A percentile compares a stretch with the other conserved stretches of the same genome.
These are phyloP conservation scores for Phytophthora hybrid DNA, from an alignment of 352 stramenopile genomes.

Conservation along the genomic window DNA sequence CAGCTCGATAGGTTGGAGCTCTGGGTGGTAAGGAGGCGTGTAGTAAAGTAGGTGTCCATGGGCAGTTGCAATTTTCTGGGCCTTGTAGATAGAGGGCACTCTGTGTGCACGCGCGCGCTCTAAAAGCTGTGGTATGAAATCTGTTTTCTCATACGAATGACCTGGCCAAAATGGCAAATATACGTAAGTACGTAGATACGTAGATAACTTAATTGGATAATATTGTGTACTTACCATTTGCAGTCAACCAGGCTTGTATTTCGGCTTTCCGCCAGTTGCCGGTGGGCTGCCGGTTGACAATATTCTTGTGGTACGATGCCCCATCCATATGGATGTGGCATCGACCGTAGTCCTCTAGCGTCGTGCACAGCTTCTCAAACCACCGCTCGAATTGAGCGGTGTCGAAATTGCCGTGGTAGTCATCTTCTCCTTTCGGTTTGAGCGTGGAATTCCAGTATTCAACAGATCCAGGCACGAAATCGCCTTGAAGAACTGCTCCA, in stretches of 20 bases:
- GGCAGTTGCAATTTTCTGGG: no score
- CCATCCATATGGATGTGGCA: not conserved
- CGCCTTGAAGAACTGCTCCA: not conserved
- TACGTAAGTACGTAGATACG: not conserved
- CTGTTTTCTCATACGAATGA: no score
- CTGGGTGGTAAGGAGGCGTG: no score
- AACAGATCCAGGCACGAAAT: no score
- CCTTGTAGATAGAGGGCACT: no score
- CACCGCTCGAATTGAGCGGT: no score
- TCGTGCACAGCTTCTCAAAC: not conserved
- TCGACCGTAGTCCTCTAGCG: not conserved
- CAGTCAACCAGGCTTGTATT: not conserved
- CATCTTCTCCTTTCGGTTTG: not conserved
- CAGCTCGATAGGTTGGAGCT: not conserved
- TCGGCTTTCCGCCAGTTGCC: not conserved
- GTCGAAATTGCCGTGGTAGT: not conserved
- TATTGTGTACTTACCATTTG: not conserved
- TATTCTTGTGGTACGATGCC: not conserved
- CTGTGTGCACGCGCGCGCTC: no score
- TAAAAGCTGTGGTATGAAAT: no score
- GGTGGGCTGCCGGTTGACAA: not conserved
- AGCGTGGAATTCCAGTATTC: not conserved
- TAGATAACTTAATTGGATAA: not conserved
- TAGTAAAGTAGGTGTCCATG: no score
- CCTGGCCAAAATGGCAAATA: no score